Evolutionary conservation across 768 basidiomycete species (phyloP), one percentile per base, ranked within the genome.

Genomic region (Russula emetica): DNA sequence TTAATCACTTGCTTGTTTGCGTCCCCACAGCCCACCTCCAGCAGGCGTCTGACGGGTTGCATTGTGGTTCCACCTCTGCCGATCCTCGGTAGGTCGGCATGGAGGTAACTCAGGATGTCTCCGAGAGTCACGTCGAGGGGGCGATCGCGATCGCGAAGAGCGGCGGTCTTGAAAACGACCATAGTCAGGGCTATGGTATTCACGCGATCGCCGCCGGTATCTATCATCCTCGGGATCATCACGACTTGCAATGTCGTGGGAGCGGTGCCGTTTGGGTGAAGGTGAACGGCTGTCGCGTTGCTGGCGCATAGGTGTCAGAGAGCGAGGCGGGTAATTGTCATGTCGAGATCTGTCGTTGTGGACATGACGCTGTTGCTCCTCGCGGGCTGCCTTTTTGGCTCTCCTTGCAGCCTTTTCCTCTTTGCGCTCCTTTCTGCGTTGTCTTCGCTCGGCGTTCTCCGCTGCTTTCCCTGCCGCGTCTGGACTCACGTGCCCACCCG

Each of bases 371-470:
- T 60, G 50, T 63, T 64, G 50, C 64, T 64, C 69, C 56, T 49
- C 51, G 49, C 60, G 62, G 67, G 76, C 40, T 73, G 75, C 66
- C 72, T 73, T 62, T 68, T 77, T 76, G 69, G 84, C 83, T 71
- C 83, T 86, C 63, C 76, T 78, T 6, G 76, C 78, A n/a, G 80
- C 77, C 69, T 81, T 85, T 73, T 82, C 82, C 69, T 83, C 86
- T 71, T 83, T 88, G 60, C 78, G 77, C 60, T 82, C 82, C 18
- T 77, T 80, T 69, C 82, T 87, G 63, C 75, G 70, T 51, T 63
- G 67, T 18, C 70, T 70, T 45, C 69, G 69, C 58, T 77, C 76
- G 50, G 76, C 74, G 62, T 74, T 77, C 62, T 74, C 72, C 3
- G 64, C 50, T 2, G 60, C 67, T 22, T 68, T 70, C 32, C 70